Conservation (phyloP, 2,329 filamentous ascomycete species). For the Pleomassaria siparia region DNA sequence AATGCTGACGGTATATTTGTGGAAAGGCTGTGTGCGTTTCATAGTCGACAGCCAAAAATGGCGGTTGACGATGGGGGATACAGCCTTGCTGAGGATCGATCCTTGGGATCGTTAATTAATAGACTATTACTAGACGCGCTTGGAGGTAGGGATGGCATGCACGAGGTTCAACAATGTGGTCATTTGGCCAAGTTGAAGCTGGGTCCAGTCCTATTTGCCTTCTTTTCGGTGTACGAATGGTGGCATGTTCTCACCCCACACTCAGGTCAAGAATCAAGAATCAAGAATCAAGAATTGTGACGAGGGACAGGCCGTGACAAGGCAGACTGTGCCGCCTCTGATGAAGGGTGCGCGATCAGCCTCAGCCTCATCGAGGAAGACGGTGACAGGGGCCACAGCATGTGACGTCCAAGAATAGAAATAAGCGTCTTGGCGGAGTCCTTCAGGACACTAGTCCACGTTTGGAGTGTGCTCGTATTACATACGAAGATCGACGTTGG, state of each 20-base stretch:
- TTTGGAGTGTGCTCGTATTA: constrained; percentile 1
- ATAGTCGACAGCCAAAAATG: neutral
- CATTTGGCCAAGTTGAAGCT: neutral
- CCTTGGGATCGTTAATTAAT: neutral
- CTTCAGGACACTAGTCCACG: constrained; percentile 10
- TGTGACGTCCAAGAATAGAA: constrained; percentile 15
- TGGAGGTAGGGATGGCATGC: neutral
- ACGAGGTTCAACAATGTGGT: neutral
- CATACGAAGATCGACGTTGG: constrained; percentile 1
- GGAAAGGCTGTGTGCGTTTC: neutral
- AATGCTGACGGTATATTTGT: neutral
- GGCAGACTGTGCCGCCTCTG: constrained; percentile 12
- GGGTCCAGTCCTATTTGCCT: neutral
- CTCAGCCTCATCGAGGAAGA: constrained; percentile 13
- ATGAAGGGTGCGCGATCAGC: constrained; percentile 8
- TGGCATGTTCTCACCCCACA: constrained; percentile 1
- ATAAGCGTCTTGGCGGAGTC: constrained; percentile 11
- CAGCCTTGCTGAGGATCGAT: neutral
- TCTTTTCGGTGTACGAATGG: constrained; percentile 4
- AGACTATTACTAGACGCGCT: neutral
- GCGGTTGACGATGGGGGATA: neutral
- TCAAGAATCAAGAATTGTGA: neutral
- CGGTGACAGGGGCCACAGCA: constrained; percentile 2
- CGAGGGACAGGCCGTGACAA: constrained; percentile 6
- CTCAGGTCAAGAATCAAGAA: neutral